Base-by-base conservation (phyloP, 805 yeast genomes). In the Brettanomyces bruxellensis region DNA sequence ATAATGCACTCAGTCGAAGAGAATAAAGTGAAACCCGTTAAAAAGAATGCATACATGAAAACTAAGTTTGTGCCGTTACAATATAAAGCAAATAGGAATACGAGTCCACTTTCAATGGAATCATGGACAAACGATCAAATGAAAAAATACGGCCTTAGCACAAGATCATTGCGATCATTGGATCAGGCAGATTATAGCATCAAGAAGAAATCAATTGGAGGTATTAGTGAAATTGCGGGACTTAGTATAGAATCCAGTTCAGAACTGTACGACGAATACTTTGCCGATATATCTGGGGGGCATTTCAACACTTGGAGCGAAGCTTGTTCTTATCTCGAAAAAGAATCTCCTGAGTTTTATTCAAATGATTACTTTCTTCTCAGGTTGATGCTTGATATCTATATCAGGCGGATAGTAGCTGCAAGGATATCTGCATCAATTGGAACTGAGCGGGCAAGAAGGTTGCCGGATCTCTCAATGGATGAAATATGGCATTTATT, bases 401-500 rank as follows among this genome's bases (percentile, higher is more conserved):
- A 65, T 48, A 42, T 62, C 5, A 51, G 70, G 23, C 47, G 69
- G 43, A 50, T 65, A 3, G 46, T 64, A 2, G 56, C 61, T 34
- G 61, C 67, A 3, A 56, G 61, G 41, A 50, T 63, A 25, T 60
- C 64, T 0, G 44, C 58, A 7, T 53, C 56, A 34, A 13, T 54
- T 7, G 62, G 62, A 3, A 47, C 60, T 6, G 58, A 51, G 30
- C 52, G 47, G 14, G 25, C 60, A 4, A 55, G 62, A 30, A 49
- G 44, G 25, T 55, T 57, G 5, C 28, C 32, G 4, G 35, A 30
- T 4, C 36, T 35, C 23, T 32, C 44, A 1, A 47, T 47, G 25
- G 59, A 56, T 22, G 50, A 60, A 5, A 60, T 61, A 28, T 59
- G 62, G 45, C 53, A 58, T 2, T 76, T 74, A 3, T 64, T 81